Evolutionary conservation across 768 basidiomycete species (phyloP).

Genomic region (Lentinula guzmanii): DNA sequence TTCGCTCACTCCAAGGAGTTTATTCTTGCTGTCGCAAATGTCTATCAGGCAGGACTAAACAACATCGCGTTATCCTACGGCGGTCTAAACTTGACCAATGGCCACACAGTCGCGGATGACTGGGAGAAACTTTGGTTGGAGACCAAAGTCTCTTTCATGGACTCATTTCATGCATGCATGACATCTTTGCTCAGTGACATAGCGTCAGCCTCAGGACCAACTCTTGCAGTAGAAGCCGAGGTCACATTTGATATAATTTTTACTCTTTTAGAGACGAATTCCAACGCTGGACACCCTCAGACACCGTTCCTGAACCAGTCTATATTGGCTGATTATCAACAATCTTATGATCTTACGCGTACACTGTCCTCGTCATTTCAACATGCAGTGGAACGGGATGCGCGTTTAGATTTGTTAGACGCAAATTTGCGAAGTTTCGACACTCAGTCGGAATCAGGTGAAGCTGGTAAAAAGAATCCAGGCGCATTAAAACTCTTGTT

Average conservation of each 20-base stretch:
- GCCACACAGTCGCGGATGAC: conserved; percentile 37
- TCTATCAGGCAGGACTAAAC: conserved; percentile 56
- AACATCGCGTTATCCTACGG: conserved; percentile 57
- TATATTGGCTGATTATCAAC: conserved; percentile 68
- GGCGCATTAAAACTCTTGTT: conserved; percentile 61
- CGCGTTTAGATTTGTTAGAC: conserved; percentile 52
- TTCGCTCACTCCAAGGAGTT: conserved; percentile 52
- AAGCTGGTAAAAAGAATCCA: conserved; percentile 25
- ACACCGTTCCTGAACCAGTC: conserved; percentile 64
- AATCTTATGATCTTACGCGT: conserved; percentile 52
- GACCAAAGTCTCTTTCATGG: conserved; percentile 67
- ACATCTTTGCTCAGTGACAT: conserved; percentile 44
- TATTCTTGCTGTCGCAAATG: conserved; percentile 46
- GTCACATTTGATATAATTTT: conserved; percentile 53
- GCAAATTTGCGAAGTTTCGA: conserved; percentile 40
- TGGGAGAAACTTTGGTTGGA: conserved; percentile 72
- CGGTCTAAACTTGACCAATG: conserved; percentile 31
- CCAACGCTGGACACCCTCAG: conserved; percentile 20
- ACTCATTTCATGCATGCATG: conserved; percentile 59
- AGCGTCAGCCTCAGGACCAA: conserved; percentile 32
- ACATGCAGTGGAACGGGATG: conserved; percentile 46
- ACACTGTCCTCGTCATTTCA: conserved; percentile 41
- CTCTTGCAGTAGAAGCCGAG: conserved; percentile 43
- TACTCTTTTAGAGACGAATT: conserved; percentile 45
- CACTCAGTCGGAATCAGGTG: conserved; percentile 8